Evolutionary conservation across 805 yeast species (phyloP), one percentile per base, ranked within the genome.

Genomic region (Saccharomycopsis sp.): DNA sequence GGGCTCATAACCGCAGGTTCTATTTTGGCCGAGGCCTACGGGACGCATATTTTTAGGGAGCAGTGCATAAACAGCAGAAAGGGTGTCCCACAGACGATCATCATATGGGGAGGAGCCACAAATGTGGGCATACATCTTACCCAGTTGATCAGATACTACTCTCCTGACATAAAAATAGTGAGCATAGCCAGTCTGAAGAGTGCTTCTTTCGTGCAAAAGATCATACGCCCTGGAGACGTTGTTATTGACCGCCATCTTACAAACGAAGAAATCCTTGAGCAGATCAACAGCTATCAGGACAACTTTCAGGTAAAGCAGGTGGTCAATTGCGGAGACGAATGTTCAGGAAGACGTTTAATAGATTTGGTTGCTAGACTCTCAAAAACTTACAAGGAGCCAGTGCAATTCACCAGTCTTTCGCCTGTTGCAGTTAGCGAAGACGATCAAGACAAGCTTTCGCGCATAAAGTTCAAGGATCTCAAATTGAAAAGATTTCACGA

Each of bases 21-120:
- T 51, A 71, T 71, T 2, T 20, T 70, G 40, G 69, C 70, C n/a
- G 70, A 68, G 51, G 29, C 60, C 12, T 46, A 56, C 2, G 57
- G 53, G 50, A 58, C 54, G 14, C 53, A 57, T 12, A 55, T 60
- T n/a, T 62, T 53, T n/a, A 20, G 53, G 20, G 62, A 60, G 23
- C 44, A 58, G 34, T 55, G 57, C 12, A 50, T 53, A 1, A 50
- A 12, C 21, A 48, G 57, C 23, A 12, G 54, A 53, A 50, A 54
- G 2, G 53, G 53, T 34, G 62, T 55, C n/a, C 44, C 59, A 52
- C 60, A 61, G 15, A 23, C 34, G 21, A 66, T 74, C 12, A 57
- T 75, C 3, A 68, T 77, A n/a, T 77, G 80, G 80, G 81, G 81
- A 41, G 81, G 78, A 2, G 71, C 78, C 3, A 74, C 79, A 21